phyloP scores from a whole-genome alignment of 164 flowering plant genomes.

The Vitis labrusca region DNA sequence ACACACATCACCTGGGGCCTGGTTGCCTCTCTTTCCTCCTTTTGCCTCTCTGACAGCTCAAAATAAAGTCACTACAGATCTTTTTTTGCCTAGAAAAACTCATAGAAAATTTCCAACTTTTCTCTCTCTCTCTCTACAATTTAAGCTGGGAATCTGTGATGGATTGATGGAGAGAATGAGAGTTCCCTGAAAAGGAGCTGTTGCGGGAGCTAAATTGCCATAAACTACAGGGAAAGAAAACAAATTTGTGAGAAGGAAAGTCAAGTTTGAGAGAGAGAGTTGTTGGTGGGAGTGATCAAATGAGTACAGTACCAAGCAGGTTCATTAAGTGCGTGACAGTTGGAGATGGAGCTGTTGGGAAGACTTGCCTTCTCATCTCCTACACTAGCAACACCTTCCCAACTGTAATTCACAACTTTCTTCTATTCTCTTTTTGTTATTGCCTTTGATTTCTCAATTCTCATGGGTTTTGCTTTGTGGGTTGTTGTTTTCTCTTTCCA shows the following conservation, averaged over 20 bases:
- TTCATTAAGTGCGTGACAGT: constrained; percentile 80
- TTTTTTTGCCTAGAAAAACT: constrained; percentile 10
- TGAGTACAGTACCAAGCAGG: constrained; percentile 40
- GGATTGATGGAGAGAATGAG: neutral
- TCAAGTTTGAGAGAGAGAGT: neutral
- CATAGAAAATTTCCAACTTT: constrained; percentile 8
- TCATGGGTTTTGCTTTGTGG: neutral
- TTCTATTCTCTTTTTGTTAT: neutral
- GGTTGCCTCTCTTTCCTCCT: constrained; percentile 2
- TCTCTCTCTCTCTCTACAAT: neutral
- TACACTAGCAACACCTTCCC: constrained; percentile 81
- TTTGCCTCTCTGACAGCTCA: constrained; percentile 50
- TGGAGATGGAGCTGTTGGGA: constrained; percentile 82
- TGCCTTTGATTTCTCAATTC: neutral
- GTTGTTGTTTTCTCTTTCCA: neutral
- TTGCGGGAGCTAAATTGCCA: neutral
- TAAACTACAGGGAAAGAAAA: too few species aligned
- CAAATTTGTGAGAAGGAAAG: too few species aligned
- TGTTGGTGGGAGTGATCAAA: constrained; percentile 14
- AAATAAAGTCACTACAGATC: constrained; percentile 29
- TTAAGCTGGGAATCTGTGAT: neutral
- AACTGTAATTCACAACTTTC: constrained; percentile 30
- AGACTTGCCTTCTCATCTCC: constrained; percentile 72
- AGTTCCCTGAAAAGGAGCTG: neutral
- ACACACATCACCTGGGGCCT: neutral